A percentile compares a stretch with the other conserved stretches of the same genome.
Evolutionary conservation across 2,329 filamentous ascomycete genomes (phyloP).

Genomic region (Colletotrichum lindemuthianum): DNA sequence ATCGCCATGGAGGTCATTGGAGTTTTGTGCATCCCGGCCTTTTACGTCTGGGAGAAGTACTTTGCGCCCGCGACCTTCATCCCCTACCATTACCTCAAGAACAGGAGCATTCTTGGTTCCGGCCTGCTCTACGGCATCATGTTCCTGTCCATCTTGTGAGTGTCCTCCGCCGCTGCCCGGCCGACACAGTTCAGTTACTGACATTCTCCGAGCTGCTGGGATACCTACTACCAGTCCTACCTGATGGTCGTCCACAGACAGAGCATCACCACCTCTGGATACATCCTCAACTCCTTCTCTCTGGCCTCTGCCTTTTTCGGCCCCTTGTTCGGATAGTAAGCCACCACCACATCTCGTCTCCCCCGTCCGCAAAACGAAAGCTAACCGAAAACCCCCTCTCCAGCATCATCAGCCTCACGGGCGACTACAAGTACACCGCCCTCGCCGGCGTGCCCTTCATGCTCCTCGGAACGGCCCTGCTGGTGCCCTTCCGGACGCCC

Average conservation of each 20-base stretch:
- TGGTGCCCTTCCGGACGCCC: conserved; percentile 49
- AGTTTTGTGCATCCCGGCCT: conserved; percentile 57
- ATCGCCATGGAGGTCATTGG: conserved; percentile 63
- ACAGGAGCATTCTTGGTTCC: conserved; percentile 46
- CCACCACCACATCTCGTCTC: background rate
- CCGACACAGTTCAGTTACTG: background rate
- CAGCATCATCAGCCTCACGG: conserved; percentile 43
- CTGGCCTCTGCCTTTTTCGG: conserved; percentile 51
- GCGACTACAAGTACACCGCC: conserved; percentile 46
- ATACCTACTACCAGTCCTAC: conserved; percentile 54
- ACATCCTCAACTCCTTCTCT: conserved; percentile 47
- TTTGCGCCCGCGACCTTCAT: conserved; percentile 63
- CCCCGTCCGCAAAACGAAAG: too few species aligned
- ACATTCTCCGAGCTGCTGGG: conserved; percentile 43
- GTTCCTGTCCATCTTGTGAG: conserved; percentile 43
- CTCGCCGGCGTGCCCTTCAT: conserved; percentile 48
- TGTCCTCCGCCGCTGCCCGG: background rate
- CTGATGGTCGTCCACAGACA: conserved; percentile 49
- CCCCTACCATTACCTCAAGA: conserved; percentile 55
- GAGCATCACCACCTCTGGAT: conserved; percentile 42
- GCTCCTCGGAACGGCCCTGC: conserved; percentile 42
- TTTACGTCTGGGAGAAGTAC: conserved; percentile 61
- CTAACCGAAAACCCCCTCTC: conserved; percentile 38
- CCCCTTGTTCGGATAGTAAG: conserved; percentile 49
- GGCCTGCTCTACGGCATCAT: conserved; percentile 40